A percentile compares a stretch with the other conserved stretches of the same genome.
These are phyloP conservation scores for Thalassiosira pacifica DNA, from an alignment of 352 stramenopile genomes.

Conservation along the genomic window DNA sequence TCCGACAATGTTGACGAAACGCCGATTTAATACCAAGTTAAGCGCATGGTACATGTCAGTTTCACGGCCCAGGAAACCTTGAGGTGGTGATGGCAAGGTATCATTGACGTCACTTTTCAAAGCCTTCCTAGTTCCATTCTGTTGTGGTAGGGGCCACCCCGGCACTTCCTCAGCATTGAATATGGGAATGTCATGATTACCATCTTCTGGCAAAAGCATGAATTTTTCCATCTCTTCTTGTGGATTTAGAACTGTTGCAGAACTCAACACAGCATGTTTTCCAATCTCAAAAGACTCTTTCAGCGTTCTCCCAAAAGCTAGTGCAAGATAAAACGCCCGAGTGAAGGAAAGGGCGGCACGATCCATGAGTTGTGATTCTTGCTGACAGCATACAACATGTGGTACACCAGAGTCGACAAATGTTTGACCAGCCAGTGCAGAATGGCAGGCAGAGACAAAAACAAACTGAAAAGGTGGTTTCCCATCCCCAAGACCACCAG, in stretches of 20 bases:
- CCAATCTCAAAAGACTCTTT: conserved; percentile 87
- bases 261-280: conserved; percentile 79
- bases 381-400: conserved; percentile 88
- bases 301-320: conserved; percentile 86
- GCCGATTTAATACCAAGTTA: conserved; percentile 72
- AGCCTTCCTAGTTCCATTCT: conserved; percentile 46
- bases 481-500: conserved; percentile 49
- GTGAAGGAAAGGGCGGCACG: conserved; percentile 87
- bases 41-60: conserved; percentile 86
- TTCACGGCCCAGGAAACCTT: conserved; percentile 87
- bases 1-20: conserved; percentile 82
- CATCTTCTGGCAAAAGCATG: conserved; percentile 82
- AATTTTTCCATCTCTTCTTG: conserved; percentile 87
- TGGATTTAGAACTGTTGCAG: conserved; percentile 78
- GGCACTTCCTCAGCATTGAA: conserved; percentile 74
- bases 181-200: conserved; percentile 82
- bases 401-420: conserved; percentile 87
- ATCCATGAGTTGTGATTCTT: conserved; percentile 86
- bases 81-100: conserved; percentile 76
- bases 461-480: conserved; percentile 83
- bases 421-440: conserved; percentile 80
- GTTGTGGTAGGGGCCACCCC: conserved; percentile 69
- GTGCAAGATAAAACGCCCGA: conserved; percentile 86
- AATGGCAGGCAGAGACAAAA: conserved; percentile 89
- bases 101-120: conserved; percentile 72